Evolutionary conservation across 345 rosid genomes (phyloP), one percentile per base, ranked within the genome.

Genomic region (Lepidium aucheri): DNA sequence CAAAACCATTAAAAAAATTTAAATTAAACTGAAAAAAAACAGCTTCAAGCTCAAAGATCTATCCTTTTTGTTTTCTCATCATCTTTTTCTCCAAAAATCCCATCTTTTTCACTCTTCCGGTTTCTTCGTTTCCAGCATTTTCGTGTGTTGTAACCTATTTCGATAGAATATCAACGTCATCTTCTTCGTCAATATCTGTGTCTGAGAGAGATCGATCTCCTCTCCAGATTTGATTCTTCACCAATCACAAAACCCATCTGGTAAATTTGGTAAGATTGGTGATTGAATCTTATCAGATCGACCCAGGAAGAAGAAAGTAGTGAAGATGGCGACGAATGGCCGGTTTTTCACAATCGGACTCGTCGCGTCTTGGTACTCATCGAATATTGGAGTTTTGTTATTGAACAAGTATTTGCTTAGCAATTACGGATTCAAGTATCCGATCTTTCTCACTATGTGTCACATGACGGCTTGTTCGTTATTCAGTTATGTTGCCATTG

Each of bases 401-500:
- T 80, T 95, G 26, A 95, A 95, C 87, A 95, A 95, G 83, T 95
- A 91, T 74, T 74, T 91, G 67, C 79, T 95, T 4, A 87, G 94
- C 82, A 91, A 91, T 71, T 95, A 91, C 22, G 99, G 98, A 4
- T 95, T 95, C 89, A 95, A 83, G 83, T 95, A 91, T 73, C 99
- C 99, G 67, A 95, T 95, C 80, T 95, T 95, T 73, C 81, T 95
- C 62, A 91, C 99, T 64, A 91, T 95, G 98, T 95, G 99, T 60
- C 99, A 95, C 83, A 95, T 95, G 99, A 95, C 96, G 9, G 98
- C 99, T 39, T 95, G 99, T 59, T 87, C 96, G 35, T 68, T 95
- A 76, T 76, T 95, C 35, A 89, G 96, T 79, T 95, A 95, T 76
- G 66, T 95, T 40, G 95, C 91, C 73, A 87, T 95, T 63, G 98